These are phyloP conservation scores for Fraxinus ornus DNA, from an alignment of 305 asterid genomes.

Conservation along the genomic window DNA sequence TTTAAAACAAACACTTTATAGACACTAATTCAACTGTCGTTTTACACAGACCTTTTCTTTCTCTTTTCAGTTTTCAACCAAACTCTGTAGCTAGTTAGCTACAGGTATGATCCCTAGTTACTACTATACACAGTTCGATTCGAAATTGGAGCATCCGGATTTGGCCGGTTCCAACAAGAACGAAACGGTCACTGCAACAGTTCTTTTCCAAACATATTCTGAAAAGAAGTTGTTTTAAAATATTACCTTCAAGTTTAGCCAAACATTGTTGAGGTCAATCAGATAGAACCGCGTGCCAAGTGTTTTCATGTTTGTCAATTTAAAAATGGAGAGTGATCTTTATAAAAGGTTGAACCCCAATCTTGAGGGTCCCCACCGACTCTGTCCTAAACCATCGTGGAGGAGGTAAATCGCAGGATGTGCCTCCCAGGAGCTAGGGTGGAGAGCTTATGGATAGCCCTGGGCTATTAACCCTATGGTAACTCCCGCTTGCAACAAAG, in stretches of 20 bases:
- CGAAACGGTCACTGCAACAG: not conserved
- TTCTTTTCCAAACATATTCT: not conserved
- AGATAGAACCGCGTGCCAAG: no score
- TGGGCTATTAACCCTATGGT: no score
- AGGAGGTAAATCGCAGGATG: no score
- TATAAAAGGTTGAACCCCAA: no score
- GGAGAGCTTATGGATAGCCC: no score
- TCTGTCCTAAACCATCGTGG: no score
- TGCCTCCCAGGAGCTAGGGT: no score
- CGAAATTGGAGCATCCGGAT: not conserved
- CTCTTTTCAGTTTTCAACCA: not conserved
- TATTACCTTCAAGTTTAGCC: not conserved
- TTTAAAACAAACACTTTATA: conserved; percentile 19
- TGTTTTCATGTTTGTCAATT: not conserved
- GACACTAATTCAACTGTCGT: conserved; percentile 24
- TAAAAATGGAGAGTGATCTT: not conserved
- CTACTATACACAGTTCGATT: not conserved
- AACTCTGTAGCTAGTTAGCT: not conserved
- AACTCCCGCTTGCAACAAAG: no score
- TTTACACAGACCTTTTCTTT: not conserved
- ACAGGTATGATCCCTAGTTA: not conserved
- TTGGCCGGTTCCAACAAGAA: not conserved
- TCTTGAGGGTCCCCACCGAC: no score
- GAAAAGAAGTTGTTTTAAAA: not conserved
- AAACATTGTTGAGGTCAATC: not conserved